Evolutionary conservation across 2,329 filamentous ascomycete genomes (phyloP).

Genomic region (Penicillium concentricum): DNA sequence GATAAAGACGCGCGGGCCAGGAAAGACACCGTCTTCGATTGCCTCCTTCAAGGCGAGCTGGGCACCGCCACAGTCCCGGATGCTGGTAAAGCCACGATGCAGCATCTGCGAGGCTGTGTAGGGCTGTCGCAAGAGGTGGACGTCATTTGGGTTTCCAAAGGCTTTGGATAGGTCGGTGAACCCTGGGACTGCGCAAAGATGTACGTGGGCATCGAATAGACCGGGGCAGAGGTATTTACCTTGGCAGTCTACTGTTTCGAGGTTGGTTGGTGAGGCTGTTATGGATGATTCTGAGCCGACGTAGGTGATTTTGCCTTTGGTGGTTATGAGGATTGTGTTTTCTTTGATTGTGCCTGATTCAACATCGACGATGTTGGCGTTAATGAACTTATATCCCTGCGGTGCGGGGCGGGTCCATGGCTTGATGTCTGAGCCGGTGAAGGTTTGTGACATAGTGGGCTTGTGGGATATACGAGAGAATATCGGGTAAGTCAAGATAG

Average conservation of each 20-base stretch:
- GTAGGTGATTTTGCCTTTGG: conserved; percentile 19
- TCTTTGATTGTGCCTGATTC: conserved; percentile 17
- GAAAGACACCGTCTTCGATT: conserved; percentile 55
- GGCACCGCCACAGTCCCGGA: conserved; percentile 60
- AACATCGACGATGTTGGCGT: conserved; percentile 27
- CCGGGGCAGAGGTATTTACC: conserved; percentile 26
- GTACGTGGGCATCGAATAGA: conserved; percentile 28
- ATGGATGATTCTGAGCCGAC: conserved; percentile 12
- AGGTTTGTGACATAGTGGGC: conserved; percentile 11
- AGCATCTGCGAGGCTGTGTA: conserved; percentile 48
- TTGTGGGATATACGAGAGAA: not conserved
- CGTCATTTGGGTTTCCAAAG: conserved; percentile 23
- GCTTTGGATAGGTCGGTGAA: conserved; percentile 22
- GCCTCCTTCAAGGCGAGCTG: conserved; percentile 47
- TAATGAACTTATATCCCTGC: conserved; percentile 19
- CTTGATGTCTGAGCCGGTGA: conserved; percentile 21
- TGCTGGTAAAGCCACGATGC: conserved; percentile 57
- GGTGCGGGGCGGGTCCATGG: conserved; percentile 23
- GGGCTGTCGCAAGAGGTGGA: conserved; percentile 23
- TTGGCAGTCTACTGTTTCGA: conserved; percentile 16
- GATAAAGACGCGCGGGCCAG: conserved; percentile 57
- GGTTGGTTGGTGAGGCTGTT: conserved; percentile 5
- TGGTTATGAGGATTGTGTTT: conserved; percentile 15
- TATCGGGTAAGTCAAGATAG: not conserved
- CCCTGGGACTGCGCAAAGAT: conserved; percentile 27